Percentiles rank a stretch among this genome's conserved stretches.
These are phyloP conservation scores for Penicillium goetzii DNA, from an alignment of 495 filamentous ascomycete genomes.

Conservation along the genomic window DNA sequence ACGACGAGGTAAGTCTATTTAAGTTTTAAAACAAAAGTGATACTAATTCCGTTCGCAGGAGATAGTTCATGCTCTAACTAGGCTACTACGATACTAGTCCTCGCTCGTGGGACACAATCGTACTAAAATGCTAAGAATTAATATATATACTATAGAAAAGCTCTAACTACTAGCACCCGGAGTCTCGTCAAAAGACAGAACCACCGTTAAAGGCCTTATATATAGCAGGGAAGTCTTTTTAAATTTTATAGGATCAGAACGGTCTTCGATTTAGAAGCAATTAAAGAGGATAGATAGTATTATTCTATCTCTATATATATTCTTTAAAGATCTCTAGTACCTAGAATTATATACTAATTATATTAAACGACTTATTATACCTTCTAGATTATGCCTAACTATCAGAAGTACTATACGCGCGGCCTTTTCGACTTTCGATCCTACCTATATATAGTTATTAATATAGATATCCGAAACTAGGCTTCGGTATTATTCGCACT, in stretches of 20 bases:
- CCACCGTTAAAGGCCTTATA: conserved; percentile 10
- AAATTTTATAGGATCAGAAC: conserved; percentile 30
- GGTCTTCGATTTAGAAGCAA: conserved; percentile 29
- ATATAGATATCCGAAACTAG: conserved; percentile 30
- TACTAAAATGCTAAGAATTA: conserved; percentile 20
- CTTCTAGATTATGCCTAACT: conserved; percentile 23
- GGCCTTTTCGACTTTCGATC: conserved; percentile 13
- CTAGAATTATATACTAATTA: conserved; percentile 31
- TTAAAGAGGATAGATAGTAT: conserved; percentile 21
- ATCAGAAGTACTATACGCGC: conserved; percentile 18
- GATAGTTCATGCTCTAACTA: conserved; percentile 23
- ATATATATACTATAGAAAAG: conserved; percentile 22
- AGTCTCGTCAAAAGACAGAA: conserved; percentile 15
- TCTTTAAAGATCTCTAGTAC: conserved; percentile 41
- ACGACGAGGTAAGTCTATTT: conserved; percentile 22
- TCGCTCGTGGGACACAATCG: conserved; percentile 19
- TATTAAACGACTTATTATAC: conserved; percentile 31
- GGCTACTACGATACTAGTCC: conserved; percentile 23
- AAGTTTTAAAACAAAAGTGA: neutral
- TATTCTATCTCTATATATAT: conserved; percentile 37
- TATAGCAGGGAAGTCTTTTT: conserved; percentile 31
- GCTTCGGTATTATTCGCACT: conserved; percentile 17
- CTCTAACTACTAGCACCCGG: conserved; percentile 24
- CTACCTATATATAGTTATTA: conserved; percentile 6
- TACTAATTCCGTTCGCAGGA: conserved; percentile 23